phyloP scores from a whole-genome alignment of 768 basidiomycete genomes.

The Suillus weaverae region DNA sequence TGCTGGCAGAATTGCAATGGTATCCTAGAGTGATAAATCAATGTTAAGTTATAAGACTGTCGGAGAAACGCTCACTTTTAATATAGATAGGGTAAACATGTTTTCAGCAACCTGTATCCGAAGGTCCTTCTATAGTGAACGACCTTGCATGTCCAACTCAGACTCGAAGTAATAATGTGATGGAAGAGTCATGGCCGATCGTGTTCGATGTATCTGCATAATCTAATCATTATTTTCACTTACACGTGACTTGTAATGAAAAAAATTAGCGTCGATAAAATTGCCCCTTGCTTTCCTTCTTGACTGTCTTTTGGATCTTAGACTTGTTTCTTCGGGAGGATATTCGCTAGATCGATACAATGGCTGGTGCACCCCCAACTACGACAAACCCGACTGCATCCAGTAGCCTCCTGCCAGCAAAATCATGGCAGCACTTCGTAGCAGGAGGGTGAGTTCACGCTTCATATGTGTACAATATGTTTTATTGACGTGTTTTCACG shows the following conservation, averaged over 20 bases:
- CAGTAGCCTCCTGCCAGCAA: conserved; percentile 53
- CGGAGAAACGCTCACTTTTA: conserved; percentile 33
- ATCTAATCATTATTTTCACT: conserved; percentile 2
- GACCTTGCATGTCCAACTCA: neutral
- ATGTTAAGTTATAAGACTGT: neutral
- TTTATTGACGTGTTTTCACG: conserved; percentile 1
- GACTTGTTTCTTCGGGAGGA: neutral
- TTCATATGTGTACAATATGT: conserved; percentile 2
- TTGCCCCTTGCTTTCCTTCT: conserved; percentile 4
- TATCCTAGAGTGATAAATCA: conserved; percentile 59
- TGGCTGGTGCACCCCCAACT: conserved; percentile 21
- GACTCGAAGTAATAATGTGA: neutral
- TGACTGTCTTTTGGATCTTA: conserved; percentile 1
- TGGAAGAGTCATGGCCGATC: neutral
- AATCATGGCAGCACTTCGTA: conserved; percentile 83
- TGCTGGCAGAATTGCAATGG: conserved; percentile 83
- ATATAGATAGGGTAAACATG: conserved; percentile 50
- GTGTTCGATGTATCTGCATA: neutral
- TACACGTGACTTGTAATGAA: conserved; percentile 4
- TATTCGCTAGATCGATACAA: conserved; percentile 8
- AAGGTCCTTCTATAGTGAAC: neutral
- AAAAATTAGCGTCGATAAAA: neutral
- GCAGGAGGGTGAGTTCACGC: conserved; percentile 72
- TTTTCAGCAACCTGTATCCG: neutral
- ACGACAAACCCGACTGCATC: conserved; percentile 35